Evolutionary conservation across 768 basidiomycete genomes (phyloP), one percentile per base, ranked within the genome.

Genomic region (Tricholoma bakamatsutake): DNA sequence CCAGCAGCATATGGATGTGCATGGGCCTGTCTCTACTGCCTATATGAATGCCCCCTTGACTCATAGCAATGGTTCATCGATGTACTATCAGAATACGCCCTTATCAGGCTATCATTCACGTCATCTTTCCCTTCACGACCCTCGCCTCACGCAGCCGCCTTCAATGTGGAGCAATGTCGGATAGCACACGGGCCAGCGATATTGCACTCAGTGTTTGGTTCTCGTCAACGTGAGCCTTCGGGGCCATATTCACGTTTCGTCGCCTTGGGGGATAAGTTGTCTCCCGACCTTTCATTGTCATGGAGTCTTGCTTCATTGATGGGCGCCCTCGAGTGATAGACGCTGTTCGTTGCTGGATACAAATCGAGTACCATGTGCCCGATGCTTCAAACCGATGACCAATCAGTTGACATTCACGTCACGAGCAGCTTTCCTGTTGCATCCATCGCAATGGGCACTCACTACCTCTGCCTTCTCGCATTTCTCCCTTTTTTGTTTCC

Each of bases 131-230:
- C 61, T 70, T 27, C 64, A 69, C 48, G 69, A 70, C 42, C 59
- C 69, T 42, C 64, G 68, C 24, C 46, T 67, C 24, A 51, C 56
- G 47, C 66, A 69, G 10, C 61, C 67, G 8, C 67, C 70, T 5
- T 54, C 69, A 3, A 65, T 71, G 56, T 74, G 73, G 74, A 64
- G 71, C 28, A 70, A 69, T 54, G 66, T 57, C 52, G 70, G 72
- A 28, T 73, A 62, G 65, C 17, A 17, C 28, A 21, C 8, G 28
- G 15, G n/a, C 9, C 28, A 30, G 30, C 10, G 30, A 48, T 48
- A 12, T 48, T 30, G n/a, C 9, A 17, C 28, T 48, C 43, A 10
- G 39, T n/a, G 18, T 24, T 45, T 4, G 12, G 24, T 31, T 31
- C 28, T 31, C 28, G 30, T 31, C 6, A 31, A 48, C 30, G 4